Evolutionary conservation across 352 stramenopile genomes (phyloP), one percentile per base, ranked within the genome.

Genomic region (Phytophthora capsici): DNA sequence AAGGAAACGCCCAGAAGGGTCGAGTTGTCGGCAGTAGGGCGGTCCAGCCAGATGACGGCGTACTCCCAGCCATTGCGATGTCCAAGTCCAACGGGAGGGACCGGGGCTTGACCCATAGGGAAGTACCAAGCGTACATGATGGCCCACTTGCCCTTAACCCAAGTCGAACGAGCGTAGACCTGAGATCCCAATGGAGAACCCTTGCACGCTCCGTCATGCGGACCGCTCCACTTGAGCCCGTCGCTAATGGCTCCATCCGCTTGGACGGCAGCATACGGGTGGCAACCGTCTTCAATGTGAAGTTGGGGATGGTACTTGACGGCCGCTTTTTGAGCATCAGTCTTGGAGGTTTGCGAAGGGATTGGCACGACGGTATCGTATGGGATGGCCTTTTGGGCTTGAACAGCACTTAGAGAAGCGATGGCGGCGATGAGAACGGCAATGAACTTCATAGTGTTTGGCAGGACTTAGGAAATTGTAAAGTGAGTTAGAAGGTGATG

Each of bases 61-160:
- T 79, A 75, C 62, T 82, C 73, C 73, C 73, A 82, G 32, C 74
- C 63, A 43, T 82, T 55, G 43, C 70, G 73, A 37, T 82, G 69
- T 0, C 73, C 73, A 10, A 38, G 28, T 6, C 6, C 10, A n/a
- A 53, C 16, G 20, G 50, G 58, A 1, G 40, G 7, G 36, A 61
- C 25, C 36, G 67, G 46, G 32, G 66, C 55, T 30, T 63, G 66
- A 0, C 71, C 73, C 41, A 75, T 82, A 3, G 69, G 66, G 58
- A 80, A 77, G 63, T 80, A 80, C 72, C 72, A 80, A 16, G 14
- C 47, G 37, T 65, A 66, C 58, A 68, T 68, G 34, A 68, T 56
- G 14, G 60, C 60, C 43, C 56, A 72, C 20, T 53, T 51, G 38
- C 32, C 48, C 13, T 53, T 14, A 6, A 66, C 40, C 48, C 36